These are phyloP conservation scores for Tetratostichococcus sp. DNA, from an alignment of 139 green algal genomes.

Conservation along the genomic window DNA sequence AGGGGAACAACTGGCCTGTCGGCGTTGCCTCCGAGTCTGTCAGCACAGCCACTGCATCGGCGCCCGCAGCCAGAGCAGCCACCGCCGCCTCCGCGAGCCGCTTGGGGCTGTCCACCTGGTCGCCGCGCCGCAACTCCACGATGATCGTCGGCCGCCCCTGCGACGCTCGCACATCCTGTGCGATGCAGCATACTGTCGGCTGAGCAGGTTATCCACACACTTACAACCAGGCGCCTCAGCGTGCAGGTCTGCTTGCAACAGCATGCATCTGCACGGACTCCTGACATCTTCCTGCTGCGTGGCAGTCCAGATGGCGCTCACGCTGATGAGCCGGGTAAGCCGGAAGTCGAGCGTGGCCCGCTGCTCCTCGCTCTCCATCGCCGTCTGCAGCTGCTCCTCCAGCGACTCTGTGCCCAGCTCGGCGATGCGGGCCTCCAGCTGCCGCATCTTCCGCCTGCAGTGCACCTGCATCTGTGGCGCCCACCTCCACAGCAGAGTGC, in stretches of 20 bases:
- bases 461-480: too few relatives aligned
- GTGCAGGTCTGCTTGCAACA: too few relatives aligned
- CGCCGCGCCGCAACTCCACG: constrained; percentile 32
- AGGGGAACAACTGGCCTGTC: too few relatives aligned
- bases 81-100: constrained; percentile 26
- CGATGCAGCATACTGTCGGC: too few relatives aligned
- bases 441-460: constrained; percentile 44
- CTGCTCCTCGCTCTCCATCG: constrained; percentile 7
- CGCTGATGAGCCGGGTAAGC: constrained; percentile 46
- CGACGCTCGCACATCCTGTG: constrained; percentile 18
- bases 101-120: constrained; percentile 8
- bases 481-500: too few relatives aligned
- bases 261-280: too few relatives aligned
- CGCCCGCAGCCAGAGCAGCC: constrained; percentile 30
- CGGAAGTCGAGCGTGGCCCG: constrained; percentile 2
- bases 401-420: constrained; percentile 53
- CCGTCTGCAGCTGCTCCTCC: constrained; percentile 57
- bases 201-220: too few relatives aligned
- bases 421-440: constrained; percentile 30
- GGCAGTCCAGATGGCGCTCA: background rate
- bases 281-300: too few relatives aligned
- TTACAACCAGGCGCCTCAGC: too few relatives aligned
- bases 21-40: constrained; percentile 64
- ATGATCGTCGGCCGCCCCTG: constrained; percentile 33
- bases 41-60: constrained; percentile 59